Evolutionary conservation across 768 basidiomycete species (phyloP), one percentile per base, ranked within the genome.

Genomic region (Rhodotorula diobovata): DNA sequence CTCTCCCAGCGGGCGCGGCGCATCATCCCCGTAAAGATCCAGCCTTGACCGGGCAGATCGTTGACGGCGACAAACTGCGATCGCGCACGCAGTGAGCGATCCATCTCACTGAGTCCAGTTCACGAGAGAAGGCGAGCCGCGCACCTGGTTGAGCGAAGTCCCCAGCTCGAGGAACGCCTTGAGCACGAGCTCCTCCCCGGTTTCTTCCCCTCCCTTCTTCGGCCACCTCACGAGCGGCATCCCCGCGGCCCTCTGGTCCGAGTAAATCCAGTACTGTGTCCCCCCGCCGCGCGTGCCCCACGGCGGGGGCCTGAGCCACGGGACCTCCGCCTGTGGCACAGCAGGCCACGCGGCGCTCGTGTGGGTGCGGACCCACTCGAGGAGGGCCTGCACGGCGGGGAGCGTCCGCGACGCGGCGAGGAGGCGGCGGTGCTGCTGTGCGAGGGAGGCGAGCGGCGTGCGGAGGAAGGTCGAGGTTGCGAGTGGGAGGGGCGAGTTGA

Each of bases 131-230:
- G n/a, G n/a, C n/a, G n/a, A n/a, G n/a, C n/a, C n/a, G 39, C 45
- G 45, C 45, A 45, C 45, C 45, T 45, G 58, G 41, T 59, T n/a
- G 58, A 59, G 58, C 15, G 58, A 59, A 9, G 41, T 59, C 9
- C 58, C 58, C 37, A 59, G 58, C 41, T 59, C 58, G n/a, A 59
- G n/a, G 43, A 59, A 59, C n/a, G 58, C 58, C 30, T 59, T 59
- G 28, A 59, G 58, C 28, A 10, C 41, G 41, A 59, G 43, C 11
- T 5, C 10, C 50, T 28, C 50, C 7, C n/a, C 50, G n/a, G n/a
- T n/a, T 28, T 51, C 50, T 28, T 51, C 25, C 5, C 25, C 50
- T 6, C 50, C n/a, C 25, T 20, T 51, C 50, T 30, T 51, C 20
- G 50, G 25, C 50, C 50, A 51, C 25, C 50, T 51, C 21, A 51